Conservation (phyloP, 1,284 basidiomycete genomes). For the Ustilago cynodontis region DNA sequence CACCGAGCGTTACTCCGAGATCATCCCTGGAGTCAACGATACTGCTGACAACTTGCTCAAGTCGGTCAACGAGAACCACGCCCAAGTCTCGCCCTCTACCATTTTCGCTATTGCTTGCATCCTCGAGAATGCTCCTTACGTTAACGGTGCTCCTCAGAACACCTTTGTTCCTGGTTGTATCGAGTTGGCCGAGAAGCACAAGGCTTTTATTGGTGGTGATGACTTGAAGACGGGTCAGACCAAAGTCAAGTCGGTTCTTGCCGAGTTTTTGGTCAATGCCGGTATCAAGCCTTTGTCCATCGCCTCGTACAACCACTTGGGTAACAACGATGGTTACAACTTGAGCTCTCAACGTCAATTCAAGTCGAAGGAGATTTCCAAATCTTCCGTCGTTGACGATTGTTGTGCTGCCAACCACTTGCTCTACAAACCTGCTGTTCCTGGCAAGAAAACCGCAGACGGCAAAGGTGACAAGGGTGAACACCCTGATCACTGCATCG, state of each 20-base stretch:
- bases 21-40: slow-evolving; percentile 95
- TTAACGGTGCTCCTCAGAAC: slow-evolving; percentile 99
- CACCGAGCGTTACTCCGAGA: slow-evolving; percentile 96
- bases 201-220: slow-evolving; percentile 96
- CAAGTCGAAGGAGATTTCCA: slow-evolving; percentile 89
- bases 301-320: slow-evolving; percentile 97
- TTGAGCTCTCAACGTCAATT: slow-evolving; percentile 91
- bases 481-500: slow-evolving; percentile 96
- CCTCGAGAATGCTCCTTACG: slow-evolving; percentile 92
- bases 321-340: slow-evolving; percentile 97
- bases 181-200: slow-evolving; percentile 87
- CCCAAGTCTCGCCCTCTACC: slow-evolving; percentile 93
- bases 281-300: slow-evolving; percentile 98
- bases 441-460: slow-evolving; percentile 60
- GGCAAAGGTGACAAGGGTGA: slow-evolving; percentile 81
- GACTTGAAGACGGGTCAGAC: slow-evolving; percentile 84
- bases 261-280: slow-evolving; percentile 98
- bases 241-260: slow-evolving; percentile 83
- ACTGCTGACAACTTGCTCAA: slow-evolving; percentile 88
- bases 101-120: slow-evolving; percentile 96
- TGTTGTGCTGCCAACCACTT: slow-evolving; percentile 79
- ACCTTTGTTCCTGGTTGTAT: slow-evolving; percentile 97
- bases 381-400: slow-evolving; percentile 93
- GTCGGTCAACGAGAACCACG: slow-evolving; percentile 85
- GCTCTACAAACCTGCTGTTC: slow-evolving; percentile 82